Conservation (phyloP, 371 early-diverging fungal genomes). For the Conidiobolus incongruus region DNA sequence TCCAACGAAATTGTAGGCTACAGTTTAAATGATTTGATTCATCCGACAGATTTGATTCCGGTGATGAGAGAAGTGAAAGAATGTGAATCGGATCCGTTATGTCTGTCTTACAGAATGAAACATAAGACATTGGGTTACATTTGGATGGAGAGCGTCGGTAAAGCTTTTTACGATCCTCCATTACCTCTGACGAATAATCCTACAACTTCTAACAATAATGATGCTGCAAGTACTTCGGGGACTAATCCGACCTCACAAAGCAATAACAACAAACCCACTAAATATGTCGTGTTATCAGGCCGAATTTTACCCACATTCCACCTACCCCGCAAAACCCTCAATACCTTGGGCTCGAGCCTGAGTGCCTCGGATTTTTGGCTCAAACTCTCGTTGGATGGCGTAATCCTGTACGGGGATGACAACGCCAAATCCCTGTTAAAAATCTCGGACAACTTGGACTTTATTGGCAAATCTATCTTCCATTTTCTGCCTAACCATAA, state of each 20-base stretch:
- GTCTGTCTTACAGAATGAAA: constrained; percentile 26
- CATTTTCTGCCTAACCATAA: constrained; percentile 25
- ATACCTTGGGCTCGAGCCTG: not conserved
- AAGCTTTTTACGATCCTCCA: constrained; percentile 21
- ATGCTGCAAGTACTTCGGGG: no score
- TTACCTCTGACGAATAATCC: no score
- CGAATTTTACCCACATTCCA: constrained; percentile 20
- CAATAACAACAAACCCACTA: constrained; percentile 27
- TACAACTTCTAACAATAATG: no score
- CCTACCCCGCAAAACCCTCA: constrained; percentile 11
- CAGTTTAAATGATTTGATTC: constrained; percentile 23
- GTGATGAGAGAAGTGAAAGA: constrained; percentile 39
- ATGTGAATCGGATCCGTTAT: constrained; percentile 12
- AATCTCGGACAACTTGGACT: constrained; percentile 7
- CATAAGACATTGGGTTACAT: constrained; percentile 26
- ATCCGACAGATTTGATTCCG: constrained; percentile 32
- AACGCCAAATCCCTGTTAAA: constrained; percentile 17
- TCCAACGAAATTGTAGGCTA: constrained; percentile 29
- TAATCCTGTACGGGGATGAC: constrained; percentile 22
- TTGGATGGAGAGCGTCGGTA: constrained; percentile 36
- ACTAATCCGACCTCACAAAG: constrained; percentile 11
- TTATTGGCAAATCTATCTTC: constrained; percentile 23
- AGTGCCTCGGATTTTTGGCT: constrained; percentile 27
- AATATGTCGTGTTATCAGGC: constrained; percentile 31
- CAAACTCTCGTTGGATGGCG: constrained; percentile 29